Base-by-base conservation (phyloP, 805 yeast species). In the Monosporozyma aerobia region DNA sequence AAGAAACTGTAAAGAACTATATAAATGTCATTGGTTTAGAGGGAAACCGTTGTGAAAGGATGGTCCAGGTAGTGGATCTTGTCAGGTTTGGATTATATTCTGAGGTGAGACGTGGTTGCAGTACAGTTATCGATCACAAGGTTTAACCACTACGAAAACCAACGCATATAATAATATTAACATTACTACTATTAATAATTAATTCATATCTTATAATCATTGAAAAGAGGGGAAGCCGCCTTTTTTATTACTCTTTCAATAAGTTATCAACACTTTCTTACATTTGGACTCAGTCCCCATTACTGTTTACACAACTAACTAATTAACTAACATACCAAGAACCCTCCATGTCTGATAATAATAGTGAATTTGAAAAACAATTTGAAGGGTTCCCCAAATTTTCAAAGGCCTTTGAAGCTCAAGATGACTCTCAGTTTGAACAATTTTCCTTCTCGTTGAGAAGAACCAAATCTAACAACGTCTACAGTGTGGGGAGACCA, bases 381-480 rank as follows among this genome's bases (percentile, higher is more conserved):
- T 43, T 13, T 43, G 45, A 47, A 39, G 19, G 54, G 57, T 69
- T 69, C n/a, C 67, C 69, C 3, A 55, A 64, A 25, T 59, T 73
- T 19, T 75, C 78, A 48, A 69, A 66, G 63, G 79, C 80, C 53
- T 79, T 87, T 22, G 85, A 83, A 54, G 89, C 90, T 8, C 73
- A 77, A 45, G 82, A 82, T 64, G 87, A 82, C 53, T 79, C 76
- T 49, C 85, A 84, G 63, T 87, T 87, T 61, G 75, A 80, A 51
- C 77, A 76, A 52, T 77, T 87, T 5, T 78, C 90, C 3, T 87
- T 83, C 65, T 80, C 80, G 58, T 71, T 87, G 61, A 87, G 86
- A 60, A 71, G 95, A 63, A 87, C 95, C 27, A 75, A 90, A 59
- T 84, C 92, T 8, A 43, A 23, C 25, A 27, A 43, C 13, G 29